Evolutionary conservation across 2,329 filamentous ascomycete species (phyloP), one percentile per base, ranked within the genome.

Genomic region (Gremmenia infestans): DNA sequence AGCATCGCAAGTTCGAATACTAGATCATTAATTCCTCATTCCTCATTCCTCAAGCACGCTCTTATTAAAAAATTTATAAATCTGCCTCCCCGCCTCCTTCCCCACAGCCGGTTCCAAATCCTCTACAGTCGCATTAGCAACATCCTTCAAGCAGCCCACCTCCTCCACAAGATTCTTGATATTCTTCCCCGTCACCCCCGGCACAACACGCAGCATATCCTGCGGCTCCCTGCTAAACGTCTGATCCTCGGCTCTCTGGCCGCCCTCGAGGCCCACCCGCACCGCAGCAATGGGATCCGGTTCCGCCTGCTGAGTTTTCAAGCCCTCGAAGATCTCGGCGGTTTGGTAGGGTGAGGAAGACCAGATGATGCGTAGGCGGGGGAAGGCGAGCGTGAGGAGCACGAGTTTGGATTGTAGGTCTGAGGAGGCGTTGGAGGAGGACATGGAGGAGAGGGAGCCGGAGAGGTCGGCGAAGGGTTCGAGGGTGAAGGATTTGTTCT

Each of bases 401-500:
- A 97, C 94, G 47, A 99, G 79, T 72, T 97, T 94, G 60, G 88
- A 87, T 71, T 99, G 94, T 35, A 97, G 78, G 68, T 97, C 94
- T 37, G 87, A 87, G 0, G 83, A 80, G 56, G 75, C 77, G 23
- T 79, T 72, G 48, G 78, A 77, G 0, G 86, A 80, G 52, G 84
- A 83, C 49, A 88, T 80, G 59, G 86, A 82, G 54, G 76, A 79
- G 9, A 86, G 71, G 53, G 80, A 83, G n/a, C 82, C 78, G 8
- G 80, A 79, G 52, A 87, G 67, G 72, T 88, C 86, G 49, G 86
- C 86, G 65, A 91, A 81, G 0, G 88, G 88, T 71, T 93, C 94
- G 15, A 99, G 85, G 0, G 92, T 97, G 72, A 99, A 99, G 4
- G 90, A 93, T 72, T 96, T 97, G 75, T 96, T 93, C 70, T 96